phyloP scores from a whole-genome alignment of 73 alveolate genomes.

The Paramecium sexaurelia region DNA sequence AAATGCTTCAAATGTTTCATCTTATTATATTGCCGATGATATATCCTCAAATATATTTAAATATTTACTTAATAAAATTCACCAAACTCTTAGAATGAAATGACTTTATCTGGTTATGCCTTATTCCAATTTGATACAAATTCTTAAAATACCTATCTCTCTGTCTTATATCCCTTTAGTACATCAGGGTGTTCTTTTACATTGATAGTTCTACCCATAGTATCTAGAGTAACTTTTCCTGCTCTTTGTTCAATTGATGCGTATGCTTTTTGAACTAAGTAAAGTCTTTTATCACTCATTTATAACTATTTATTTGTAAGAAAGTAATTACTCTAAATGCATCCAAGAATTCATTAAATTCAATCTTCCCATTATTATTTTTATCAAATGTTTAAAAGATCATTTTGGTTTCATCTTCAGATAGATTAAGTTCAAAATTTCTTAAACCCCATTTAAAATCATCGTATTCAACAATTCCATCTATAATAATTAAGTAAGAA shows the following conservation, averaged over 20 bases:
- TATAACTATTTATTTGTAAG: neutral
- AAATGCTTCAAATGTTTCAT: slow-evolving; percentile 57
- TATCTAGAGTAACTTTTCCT: slow-evolving; percentile 53
- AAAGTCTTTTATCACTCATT: slow-evolving; percentile 46
- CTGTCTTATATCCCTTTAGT: slow-evolving; percentile 62
- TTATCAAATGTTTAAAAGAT: slow-evolving; percentile 57
- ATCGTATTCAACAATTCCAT: slow-evolving; percentile 57
- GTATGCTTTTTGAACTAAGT: slow-evolving; percentile 45
- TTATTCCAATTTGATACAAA: slow-evolving; percentile 64
- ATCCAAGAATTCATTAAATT: neutral
- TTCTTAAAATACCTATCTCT: slow-evolving; percentile 55
- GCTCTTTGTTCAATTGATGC: slow-evolving; percentile 21
- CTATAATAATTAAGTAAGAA: neutral
- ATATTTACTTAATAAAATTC: neutral
- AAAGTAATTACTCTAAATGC: neutral
- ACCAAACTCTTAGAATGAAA: slow-evolving; percentile 45
- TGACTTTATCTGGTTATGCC: slow-evolving; percentile 37
- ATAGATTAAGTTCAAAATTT: slow-evolving; percentile 55
- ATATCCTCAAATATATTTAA: neutral
- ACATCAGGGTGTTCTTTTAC: slow-evolving; percentile 66
- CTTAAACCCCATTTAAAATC: slow-evolving; percentile 70
- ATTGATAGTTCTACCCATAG: slow-evolving; percentile 13
- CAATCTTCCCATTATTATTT: slow-evolving; percentile 44
- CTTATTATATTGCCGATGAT: neutral
- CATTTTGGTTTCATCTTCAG: slow-evolving; percentile 60